phyloP scores from a whole-genome alignment of 2,329 filamentous ascomycete genomes.

The Blumeriella jaapii region DNA sequence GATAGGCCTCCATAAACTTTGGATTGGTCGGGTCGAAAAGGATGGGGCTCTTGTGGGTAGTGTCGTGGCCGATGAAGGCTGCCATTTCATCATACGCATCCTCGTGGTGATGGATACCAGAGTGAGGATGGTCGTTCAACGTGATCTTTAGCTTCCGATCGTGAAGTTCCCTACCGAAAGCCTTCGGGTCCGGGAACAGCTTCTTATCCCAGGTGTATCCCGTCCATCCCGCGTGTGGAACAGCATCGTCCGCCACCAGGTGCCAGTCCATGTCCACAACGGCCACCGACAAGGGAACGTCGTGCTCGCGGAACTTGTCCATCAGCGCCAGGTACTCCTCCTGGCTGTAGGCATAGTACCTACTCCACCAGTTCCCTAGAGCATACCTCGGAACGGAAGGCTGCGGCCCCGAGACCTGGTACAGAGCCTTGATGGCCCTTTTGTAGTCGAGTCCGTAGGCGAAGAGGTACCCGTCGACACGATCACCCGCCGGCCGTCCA shows the following conservation, averaged over 20 bases:
- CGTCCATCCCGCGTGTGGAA: slow-evolving; percentile 37
- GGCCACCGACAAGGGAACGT: slow-evolving; percentile 45
- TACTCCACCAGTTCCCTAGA: slow-evolving; percentile 55
- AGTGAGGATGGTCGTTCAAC: slow-evolving; percentile 51
- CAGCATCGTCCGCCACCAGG: slow-evolving; percentile 36
- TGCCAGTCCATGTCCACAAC: slow-evolving; percentile 61
- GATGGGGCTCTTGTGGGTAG: slow-evolving; percentile 37
- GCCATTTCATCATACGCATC: slow-evolving; percentile 45
- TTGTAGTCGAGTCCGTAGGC: slow-evolving; percentile 45
- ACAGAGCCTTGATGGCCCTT: slow-evolving; percentile 41
- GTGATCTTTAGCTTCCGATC: slow-evolving; percentile 40
- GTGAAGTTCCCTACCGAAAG: slow-evolving; percentile 41
- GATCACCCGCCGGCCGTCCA: slow-evolving; percentile 33
- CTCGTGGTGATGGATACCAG: slow-evolving; percentile 44
- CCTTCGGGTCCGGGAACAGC: slow-evolving; percentile 43
- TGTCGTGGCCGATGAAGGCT: slow-evolving; percentile 38
- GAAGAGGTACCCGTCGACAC: slow-evolving; percentile 49
- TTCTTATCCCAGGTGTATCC: slow-evolving; percentile 52
- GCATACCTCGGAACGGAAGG: slow-evolving; percentile 45
- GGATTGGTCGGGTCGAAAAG: slow-evolving; percentile 43
- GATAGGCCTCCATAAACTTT: slow-evolving; percentile 45
- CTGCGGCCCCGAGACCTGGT: slow-evolving; percentile 43
- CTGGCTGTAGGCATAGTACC: slow-evolving; percentile 46
- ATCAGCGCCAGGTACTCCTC: slow-evolving; percentile 46
- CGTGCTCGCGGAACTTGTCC: slow-evolving; percentile 39